Conservation (phyloP, 1,139 yeast genomes). For the Yamadazyma membranifaciens region DNA sequence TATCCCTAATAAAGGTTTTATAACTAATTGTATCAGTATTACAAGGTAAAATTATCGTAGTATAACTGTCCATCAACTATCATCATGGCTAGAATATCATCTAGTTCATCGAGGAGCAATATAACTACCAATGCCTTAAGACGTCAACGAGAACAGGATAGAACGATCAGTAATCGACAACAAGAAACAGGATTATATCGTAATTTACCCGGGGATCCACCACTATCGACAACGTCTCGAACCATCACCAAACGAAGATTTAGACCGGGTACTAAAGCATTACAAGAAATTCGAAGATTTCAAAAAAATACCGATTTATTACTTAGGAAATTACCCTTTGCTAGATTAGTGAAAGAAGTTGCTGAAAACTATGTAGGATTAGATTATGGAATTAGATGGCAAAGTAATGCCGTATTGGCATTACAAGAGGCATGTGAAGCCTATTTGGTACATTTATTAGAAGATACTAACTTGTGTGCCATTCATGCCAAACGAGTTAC, state of each 20-base stretch:
- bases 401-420: constrained; percentile 82
- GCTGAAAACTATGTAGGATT: constrained; percentile 64
- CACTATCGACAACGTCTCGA: constrained; percentile 19
- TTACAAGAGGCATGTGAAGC: constrained; percentile 94
- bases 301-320: constrained; percentile 79
- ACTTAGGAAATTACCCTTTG: constrained; percentile 86
- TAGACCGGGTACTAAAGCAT: constrained; percentile 72
- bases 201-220: constrained; percentile 54
- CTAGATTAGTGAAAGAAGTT: constrained; percentile 78
- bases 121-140: constrained; percentile 12
- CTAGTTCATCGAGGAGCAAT: constrained; percentile 10
- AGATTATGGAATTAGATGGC: constrained; percentile 77
- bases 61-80: too few species aligned
- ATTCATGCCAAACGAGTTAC: constrained; percentile 93
- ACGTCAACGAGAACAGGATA: constrained; percentile 18
- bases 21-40: too few species aligned
- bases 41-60: too few species aligned
- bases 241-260: constrained; percentile 47
- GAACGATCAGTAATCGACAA: constrained; percentile 4
- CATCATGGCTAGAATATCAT: constrained; percentile 18
- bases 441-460: constrained; percentile 77
- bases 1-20: too few species aligned
- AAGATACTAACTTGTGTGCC: constrained; percentile 89
- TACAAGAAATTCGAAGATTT: constrained; percentile 74
- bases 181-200: constrained; percentile 19